phyloP scores from a whole-genome alignment of 768 basidiomycete species.

The Hortiboletus flavorubellus region DNA sequence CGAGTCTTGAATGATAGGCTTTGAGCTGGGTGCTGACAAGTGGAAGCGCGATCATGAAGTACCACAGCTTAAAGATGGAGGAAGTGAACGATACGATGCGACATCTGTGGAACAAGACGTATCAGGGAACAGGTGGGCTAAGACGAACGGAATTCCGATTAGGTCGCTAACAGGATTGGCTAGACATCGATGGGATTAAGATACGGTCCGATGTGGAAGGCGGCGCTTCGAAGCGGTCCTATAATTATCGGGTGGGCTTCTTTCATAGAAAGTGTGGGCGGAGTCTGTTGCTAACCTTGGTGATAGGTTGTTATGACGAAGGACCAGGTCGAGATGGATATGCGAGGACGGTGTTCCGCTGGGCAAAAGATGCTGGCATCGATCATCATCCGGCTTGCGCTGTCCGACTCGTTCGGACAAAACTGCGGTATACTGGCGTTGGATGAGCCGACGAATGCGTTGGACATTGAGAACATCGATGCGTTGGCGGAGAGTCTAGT shows the following conservation, averaged over 20 bases:
- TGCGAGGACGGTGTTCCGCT: slow-evolving; percentile 97
- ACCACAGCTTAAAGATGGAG: slow-evolving; percentile 96
- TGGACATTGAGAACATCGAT: slow-evolving; percentile 95
- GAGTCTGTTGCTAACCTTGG: slow-evolving; percentile 15
- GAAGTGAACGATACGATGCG: slow-evolving; percentile 99
- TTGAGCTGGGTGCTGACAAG: slow-evolving; percentile 12
- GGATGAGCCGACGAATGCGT: slow-evolving; percentile 97
- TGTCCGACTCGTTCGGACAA: slow-evolving; percentile 96
- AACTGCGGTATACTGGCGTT: slow-evolving; percentile 97
- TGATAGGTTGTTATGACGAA: slow-evolving; percentile 96
- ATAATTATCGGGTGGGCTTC: slow-evolving; percentile 86
- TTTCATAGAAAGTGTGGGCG: not conserved
- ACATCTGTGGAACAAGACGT: slow-evolving; percentile 97
- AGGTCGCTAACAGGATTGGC: slow-evolving; percentile 10
- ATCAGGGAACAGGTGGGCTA: slow-evolving; percentile 88
- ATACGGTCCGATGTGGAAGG: slow-evolving; percentile 94
- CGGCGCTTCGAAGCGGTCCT: slow-evolving; percentile 83
- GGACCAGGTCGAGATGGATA: slow-evolving; percentile 99
- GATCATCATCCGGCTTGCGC: slow-evolving; percentile 94
- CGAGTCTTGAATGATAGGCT: not conserved
- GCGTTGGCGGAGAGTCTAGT: slow-evolving; percentile 89
- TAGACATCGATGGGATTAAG: slow-evolving; percentile 97
- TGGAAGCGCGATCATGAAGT: slow-evolving; percentile 94
- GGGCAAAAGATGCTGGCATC: slow-evolving; percentile 99
- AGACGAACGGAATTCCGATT: not conserved